A percentile compares a stretch with the other conserved stretches of the same genome.
These are phyloP conservation scores for Gracilaria domingensis DNA, from an alignment of 23 red algal genomes.

Conservation along the genomic window DNA sequence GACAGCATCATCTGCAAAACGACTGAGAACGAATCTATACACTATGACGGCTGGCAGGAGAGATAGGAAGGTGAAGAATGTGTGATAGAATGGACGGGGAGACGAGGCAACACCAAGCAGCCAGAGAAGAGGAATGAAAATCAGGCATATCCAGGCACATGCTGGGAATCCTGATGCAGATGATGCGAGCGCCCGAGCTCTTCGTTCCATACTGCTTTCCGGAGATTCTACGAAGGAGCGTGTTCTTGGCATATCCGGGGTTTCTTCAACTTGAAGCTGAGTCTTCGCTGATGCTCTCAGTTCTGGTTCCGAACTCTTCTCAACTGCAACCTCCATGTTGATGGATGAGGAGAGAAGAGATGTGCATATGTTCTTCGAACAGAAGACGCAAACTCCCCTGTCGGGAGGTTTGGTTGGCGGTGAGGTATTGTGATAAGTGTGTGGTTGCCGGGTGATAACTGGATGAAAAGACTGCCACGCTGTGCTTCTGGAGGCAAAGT, in stretches of 20 bases:
- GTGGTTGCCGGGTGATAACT: not conserved
- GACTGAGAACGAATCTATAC: constrained; percentile 3
- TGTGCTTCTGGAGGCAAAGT: too few species aligned
- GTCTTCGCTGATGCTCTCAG: not conserved
- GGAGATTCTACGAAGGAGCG: not conserved
- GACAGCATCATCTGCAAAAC: constrained; percentile 31
- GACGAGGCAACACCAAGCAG: not conserved
- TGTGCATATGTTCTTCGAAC: too few species aligned
- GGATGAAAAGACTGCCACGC: too few species aligned
- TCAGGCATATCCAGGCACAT: not conserved
- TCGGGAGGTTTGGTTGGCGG: not conserved
- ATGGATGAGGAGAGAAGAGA: not conserved
- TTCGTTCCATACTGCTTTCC: not conserved
- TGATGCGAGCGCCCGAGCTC: not conserved
- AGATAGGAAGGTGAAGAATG: constrained; percentile 34
- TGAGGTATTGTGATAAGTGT: not conserved
- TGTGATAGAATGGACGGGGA: not conserved
- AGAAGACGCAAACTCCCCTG: too few species aligned
- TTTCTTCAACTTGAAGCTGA: not conserved
- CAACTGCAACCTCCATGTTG: not conserved
- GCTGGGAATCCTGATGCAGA: not conserved
- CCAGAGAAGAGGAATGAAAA: not conserved
- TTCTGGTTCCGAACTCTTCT: not conserved
- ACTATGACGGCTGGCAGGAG: constrained; percentile 20
- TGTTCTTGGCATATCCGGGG: not conserved